Evolutionary conservation across 2,329 filamentous ascomycete species (phyloP).

Genomic region (Nannizzia gypsea): DNA sequence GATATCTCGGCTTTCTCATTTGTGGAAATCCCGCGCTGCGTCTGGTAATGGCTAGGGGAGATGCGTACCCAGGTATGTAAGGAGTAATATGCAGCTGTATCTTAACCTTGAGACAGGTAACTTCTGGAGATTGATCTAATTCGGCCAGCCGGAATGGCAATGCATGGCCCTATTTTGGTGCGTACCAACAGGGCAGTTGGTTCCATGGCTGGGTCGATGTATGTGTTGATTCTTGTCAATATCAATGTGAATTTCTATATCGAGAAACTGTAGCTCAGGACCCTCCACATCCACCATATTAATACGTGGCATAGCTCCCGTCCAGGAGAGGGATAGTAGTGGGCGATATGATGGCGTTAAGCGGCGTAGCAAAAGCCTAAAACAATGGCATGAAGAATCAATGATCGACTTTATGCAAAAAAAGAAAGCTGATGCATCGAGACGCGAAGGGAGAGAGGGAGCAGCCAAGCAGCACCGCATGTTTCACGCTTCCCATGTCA

Average conservation of each 20-base stretch:
- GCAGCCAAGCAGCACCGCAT: not conserved
- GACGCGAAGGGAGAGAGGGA: not conserved
- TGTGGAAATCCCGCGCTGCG: not conserved
- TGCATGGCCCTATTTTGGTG: not conserved
- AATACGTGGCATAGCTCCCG: not conserved
- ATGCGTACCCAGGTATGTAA: not conserved
- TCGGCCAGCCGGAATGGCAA: not conserved
- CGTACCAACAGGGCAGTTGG: not conserved
- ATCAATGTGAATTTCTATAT: not conserved
- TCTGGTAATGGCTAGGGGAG: not conserved
- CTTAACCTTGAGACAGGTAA: not conserved
- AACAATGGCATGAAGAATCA: not conserved
- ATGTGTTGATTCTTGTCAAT: no score
- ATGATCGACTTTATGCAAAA: not conserved
- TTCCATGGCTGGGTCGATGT: no score
- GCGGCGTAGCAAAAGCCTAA: constrained; percentile 2
- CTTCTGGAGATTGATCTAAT: not conserved
- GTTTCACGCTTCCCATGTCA: not conserved
- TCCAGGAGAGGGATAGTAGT: not conserved
- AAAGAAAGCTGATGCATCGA: not conserved
- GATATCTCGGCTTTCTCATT: not conserved
- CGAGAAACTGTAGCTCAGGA: not conserved
- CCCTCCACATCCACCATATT: not conserved
- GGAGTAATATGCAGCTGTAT: not conserved
- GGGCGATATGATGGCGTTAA: not conserved